These are phyloP conservation scores for Colletotrichum sojae DNA, from an alignment of 2,329 filamentous ascomycete genomes.

Conservation along the genomic window DNA sequence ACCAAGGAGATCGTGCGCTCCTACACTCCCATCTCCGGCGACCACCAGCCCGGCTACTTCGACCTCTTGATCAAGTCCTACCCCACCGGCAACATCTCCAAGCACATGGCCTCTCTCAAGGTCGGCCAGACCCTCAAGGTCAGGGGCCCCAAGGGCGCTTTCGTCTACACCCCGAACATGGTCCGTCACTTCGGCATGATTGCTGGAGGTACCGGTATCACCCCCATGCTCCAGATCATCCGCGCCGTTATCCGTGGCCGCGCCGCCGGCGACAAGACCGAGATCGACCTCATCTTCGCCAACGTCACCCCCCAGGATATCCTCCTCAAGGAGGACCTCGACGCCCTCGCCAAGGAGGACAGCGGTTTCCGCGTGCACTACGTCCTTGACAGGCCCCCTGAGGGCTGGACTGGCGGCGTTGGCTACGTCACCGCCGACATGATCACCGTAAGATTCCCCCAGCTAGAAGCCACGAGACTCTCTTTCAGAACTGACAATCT, in stretches of 20 bases:
- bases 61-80: conserved; percentile 99
- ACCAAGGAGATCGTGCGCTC: conserved; percentile 89
- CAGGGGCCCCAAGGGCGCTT: conserved; percentile 94
- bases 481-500: conserved; percentile 49
- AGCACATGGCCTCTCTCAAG: conserved; percentile 85
- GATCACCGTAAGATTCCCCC: conserved; percentile 77
- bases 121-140: conserved; percentile 92
- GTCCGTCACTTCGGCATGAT: conserved; percentile 98
- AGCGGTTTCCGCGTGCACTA: conserved; percentile 90
- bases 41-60: conserved; percentile 91
- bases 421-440: conserved; percentile 97
- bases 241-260: conserved; percentile 90
- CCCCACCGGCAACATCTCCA: conserved; percentile 96
- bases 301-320: conserved; percentile 97
- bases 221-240: conserved; percentile 97
- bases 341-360: conserved; percentile 83
- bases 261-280: conserved; percentile 83
- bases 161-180: conserved; percentile 98
- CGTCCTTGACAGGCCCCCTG: conserved; percentile 95
- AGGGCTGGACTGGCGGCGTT: conserved; percentile 91
- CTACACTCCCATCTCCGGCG: conserved; percentile 92
- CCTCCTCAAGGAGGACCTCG: conserved; percentile 91
- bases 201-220: conserved; percentile 96
- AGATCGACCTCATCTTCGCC: conserved; percentile 96
- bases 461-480: conserved; percentile 38